A percentile compares a stretch with the other conserved stretches of the same genome.
phyloP scores from a whole-genome alignment of 2,329 filamentous ascomycete genomes.

The Stemphylium vesicarium region DNA sequence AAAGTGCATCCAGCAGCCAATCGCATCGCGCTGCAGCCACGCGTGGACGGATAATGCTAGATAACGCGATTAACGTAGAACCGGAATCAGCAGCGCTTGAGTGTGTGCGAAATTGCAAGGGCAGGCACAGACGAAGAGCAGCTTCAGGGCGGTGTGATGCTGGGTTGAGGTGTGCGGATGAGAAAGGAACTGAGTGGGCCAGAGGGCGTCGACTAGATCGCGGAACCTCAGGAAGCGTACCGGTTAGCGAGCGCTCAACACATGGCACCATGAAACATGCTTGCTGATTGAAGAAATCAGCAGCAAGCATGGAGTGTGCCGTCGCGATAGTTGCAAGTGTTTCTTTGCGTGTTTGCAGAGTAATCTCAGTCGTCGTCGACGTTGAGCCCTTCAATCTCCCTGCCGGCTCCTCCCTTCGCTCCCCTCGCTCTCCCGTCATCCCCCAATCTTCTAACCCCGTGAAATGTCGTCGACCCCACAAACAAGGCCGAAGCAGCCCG shows the following conservation, averaged over 20 bases:
- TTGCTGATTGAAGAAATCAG: no score
- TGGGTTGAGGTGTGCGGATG: conserved; percentile 22
- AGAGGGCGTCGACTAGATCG: conserved; percentile 10
- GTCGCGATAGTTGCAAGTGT: no score
- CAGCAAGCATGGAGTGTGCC: background rate
- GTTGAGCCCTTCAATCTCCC: conserved; percentile 1
- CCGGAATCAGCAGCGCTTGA: conserved; percentile 11
- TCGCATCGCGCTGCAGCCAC: conserved; percentile 18
- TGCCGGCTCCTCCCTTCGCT: background rate
- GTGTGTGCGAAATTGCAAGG: conserved; percentile 18
- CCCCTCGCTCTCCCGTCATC: background rate
- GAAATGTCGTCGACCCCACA: conserved; percentile 13
- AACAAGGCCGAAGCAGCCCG: conserved; percentile 12
- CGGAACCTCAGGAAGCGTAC: conserved; percentile 15
- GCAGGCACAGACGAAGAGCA: conserved; percentile 20
- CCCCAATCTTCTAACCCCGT: conserved; percentile 2
- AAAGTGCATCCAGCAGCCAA: conserved; percentile 30
- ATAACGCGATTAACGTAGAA: conserved; percentile 35
- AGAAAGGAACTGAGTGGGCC: conserved; percentile 18
- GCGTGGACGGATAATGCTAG: conserved; percentile 23
- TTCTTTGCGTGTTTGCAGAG: no score
- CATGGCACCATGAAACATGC: background rate
- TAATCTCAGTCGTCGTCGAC: background rate
- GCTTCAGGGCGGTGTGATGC: conserved; percentile 25
- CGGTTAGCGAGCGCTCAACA: conserved; percentile 19